Evolutionary conservation across 352 stramenopile species (phyloP).

Genomic region (Thraustotheca clavata): DNA sequence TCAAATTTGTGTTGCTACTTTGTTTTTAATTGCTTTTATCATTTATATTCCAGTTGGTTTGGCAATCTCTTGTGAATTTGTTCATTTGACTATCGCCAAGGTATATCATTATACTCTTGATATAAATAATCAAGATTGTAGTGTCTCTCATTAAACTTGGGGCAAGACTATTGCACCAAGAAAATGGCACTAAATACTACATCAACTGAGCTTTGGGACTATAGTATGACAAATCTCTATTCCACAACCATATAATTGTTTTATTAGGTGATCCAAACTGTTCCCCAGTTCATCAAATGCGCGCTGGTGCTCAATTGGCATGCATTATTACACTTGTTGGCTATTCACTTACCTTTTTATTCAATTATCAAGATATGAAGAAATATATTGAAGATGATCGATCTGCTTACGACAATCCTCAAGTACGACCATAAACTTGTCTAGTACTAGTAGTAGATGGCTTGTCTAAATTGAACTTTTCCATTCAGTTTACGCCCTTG

Average conservation of each 20-base stretch:
- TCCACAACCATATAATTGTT: not conserved
- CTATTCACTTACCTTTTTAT: slow-evolving; percentile 60
- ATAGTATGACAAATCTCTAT: slow-evolving; percentile 30
- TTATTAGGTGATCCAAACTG: slow-evolving; percentile 2
- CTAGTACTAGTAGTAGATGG: too few species aligned
- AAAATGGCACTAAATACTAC: slow-evolving; percentile 47
- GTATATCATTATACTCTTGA: not conserved
- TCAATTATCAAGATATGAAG: slow-evolving; percentile 26
- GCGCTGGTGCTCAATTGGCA: slow-evolving; percentile 44
- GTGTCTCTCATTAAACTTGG: slow-evolving; percentile 45
- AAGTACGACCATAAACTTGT: too few species aligned
- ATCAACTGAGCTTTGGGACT: slow-evolving; percentile 62
- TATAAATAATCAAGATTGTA: slow-evolving; percentile 18
- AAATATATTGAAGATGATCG: not conserved
- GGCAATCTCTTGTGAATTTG: slow-evolving; percentile 29
- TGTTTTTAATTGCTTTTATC: slow-evolving; percentile 52
- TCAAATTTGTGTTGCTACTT: slow-evolving; percentile 28
- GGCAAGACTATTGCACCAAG: slow-evolving; percentile 48
- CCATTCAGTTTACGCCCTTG: too few species aligned
- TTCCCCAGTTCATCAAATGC: slow-evolving; percentile 47
- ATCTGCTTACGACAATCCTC: not conserved
- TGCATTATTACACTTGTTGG: slow-evolving; percentile 67
- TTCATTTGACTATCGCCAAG: slow-evolving; percentile 31
- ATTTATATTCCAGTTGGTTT: slow-evolving; percentile 55
- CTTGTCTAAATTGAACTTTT: too few species aligned